A percentile compares a stretch with the other conserved stretches of the same genome.
Conservation (phyloP, 2,329 filamentous ascomycete species). For the Fusarium sp. region DNA sequence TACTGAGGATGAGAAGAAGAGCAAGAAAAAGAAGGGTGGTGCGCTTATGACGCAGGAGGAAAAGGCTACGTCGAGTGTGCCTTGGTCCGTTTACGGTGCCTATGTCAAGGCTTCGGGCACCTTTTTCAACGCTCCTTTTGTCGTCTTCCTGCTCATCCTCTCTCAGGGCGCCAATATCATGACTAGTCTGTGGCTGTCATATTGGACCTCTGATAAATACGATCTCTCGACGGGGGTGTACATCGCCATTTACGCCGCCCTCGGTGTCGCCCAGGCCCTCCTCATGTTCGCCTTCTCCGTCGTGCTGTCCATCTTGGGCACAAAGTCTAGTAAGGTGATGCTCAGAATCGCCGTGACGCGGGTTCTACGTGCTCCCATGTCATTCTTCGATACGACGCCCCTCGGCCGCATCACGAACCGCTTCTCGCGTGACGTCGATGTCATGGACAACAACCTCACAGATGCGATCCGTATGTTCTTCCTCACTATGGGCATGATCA, state of each 20-base stretch:
- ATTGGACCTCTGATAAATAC: constrained; percentile 86
- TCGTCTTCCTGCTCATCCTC: constrained; percentile 69
- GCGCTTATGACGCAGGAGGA: constrained; percentile 77
- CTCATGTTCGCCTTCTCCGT: constrained; percentile 84
- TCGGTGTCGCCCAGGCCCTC: constrained; percentile 74
- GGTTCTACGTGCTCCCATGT: constrained; percentile 77
- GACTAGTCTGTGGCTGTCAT: constrained; percentile 91
- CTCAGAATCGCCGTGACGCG: constrained; percentile 79
- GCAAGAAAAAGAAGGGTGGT: constrained; percentile 64
- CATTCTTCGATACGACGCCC: constrained; percentile 97
- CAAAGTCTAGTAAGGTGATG: constrained; percentile 81
- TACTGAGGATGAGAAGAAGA: constrained; percentile 53
- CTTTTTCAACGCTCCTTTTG: constrained; percentile 70
- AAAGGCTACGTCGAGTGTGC: constrained; percentile 75
- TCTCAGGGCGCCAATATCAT: constrained; percentile 85
- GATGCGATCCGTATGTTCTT: constrained; percentile 95
- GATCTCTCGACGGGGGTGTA: constrained; percentile 72
- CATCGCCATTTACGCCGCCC: constrained; percentile 73
- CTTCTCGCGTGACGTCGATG: constrained; percentile 93
- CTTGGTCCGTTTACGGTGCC: constrained; percentile 78
- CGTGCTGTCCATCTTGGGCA: constrained; percentile 78
- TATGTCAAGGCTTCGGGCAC: constrained; percentile 80
- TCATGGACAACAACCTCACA: constrained; percentile 92
- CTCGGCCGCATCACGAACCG: constrained; percentile 95
- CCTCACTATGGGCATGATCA: constrained; percentile 81